These are phyloP conservation scores for Alternaria panax DNA, from an alignment of 2,329 filamentous ascomycete species.

Conservation along the genomic window DNA sequence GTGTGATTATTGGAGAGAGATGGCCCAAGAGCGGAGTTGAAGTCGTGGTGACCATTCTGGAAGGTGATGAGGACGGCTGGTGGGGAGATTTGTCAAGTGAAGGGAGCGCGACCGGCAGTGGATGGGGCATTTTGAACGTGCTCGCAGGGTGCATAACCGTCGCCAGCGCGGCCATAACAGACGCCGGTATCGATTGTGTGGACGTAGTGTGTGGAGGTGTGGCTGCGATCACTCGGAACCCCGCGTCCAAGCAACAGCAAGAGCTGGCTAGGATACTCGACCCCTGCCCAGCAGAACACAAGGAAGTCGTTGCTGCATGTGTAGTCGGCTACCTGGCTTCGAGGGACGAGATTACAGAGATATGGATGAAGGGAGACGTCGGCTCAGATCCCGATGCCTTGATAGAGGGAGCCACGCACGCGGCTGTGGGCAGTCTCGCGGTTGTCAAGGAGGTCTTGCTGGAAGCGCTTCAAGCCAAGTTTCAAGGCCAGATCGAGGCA, in stretches of 20 bases:
- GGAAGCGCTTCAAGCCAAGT: constrained; percentile 54
- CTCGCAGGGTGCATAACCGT: constrained; percentile 92
- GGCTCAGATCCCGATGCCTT: constrained; percentile 60
- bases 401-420: constrained; percentile 69
- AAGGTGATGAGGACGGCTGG: constrained; percentile 85
- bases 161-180: constrained; percentile 87
- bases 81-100: constrained; percentile 59
- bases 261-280: constrained; percentile 71
- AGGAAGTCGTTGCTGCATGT: constrained; percentile 79
- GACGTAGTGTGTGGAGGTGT: constrained; percentile 90
- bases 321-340: constrained; percentile 88
- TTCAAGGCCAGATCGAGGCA: constrained; percentile 29
- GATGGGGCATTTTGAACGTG: constrained; percentile 91
- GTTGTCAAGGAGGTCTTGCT: constrained; percentile 69
- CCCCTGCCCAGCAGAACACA: constrained; percentile 81
- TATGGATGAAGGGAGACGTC: constrained; percentile 86
- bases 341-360: constrained; percentile 89
- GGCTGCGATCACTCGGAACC: constrained; percentile 72
- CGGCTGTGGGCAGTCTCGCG: constrained; percentile 64
- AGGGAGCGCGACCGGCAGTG: constrained; percentile 62
- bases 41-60: constrained; percentile 88
- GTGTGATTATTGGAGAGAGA: constrained; percentile 87
- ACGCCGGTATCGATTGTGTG: constrained; percentile 95
- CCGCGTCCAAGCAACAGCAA: constrained; percentile 29
- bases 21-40: constrained; percentile 99